Evolutionary conservation across 2,329 filamentous ascomycete genomes (phyloP), one percentile per base, ranked within the genome.

Genomic region (Aspergillus phoenicis): DNA sequence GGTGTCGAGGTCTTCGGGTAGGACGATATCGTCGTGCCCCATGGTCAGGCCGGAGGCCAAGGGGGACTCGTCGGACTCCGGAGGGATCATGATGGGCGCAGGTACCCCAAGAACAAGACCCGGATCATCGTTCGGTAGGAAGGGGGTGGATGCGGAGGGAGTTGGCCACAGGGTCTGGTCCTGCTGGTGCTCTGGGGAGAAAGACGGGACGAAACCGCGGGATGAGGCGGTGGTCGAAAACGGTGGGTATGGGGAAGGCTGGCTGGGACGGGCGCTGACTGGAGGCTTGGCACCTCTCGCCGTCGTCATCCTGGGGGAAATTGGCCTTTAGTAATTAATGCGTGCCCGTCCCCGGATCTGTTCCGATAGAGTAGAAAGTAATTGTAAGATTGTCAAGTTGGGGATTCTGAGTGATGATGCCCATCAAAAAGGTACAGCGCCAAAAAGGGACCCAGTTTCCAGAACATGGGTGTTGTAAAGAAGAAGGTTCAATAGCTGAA

Each of bases 61-160:
- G 57, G 70, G 69, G 61, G 69, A 71, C 39, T 72, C 70, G 62
- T 70, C 70, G 65, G 72, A 71, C 57, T 75, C 71, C 66, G 71
- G 68, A 67, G 70, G 70, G 63, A 72, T 77, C 73, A 77, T 75
- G 71, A 74, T 68, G 74, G 74, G 73, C 68, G 69, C 69, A 65
- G 73, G 64, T 75, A 74, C 73, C 71, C 71, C 70, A 71, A 65
- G 63, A 67, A 61, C 67, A 64, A 71, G 60, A 59, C 64, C 61
- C 59, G 68, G 70, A 66, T 72, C 75, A 77, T 77, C 65, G 63
- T 77, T 75, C 62, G 65, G 62, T 45, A 63, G 56, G 49, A 63
- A 47, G 61, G 52, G 48, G 49, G 62, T 36, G 54, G 54, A 54
- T 36, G 57, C 15, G 48, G 52, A 51, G 57, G 52, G 57, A 47